Evolutionary conservation across 495 filamentous ascomycete species (phyloP).

Genomic region (Penicillium arizonense): DNA sequence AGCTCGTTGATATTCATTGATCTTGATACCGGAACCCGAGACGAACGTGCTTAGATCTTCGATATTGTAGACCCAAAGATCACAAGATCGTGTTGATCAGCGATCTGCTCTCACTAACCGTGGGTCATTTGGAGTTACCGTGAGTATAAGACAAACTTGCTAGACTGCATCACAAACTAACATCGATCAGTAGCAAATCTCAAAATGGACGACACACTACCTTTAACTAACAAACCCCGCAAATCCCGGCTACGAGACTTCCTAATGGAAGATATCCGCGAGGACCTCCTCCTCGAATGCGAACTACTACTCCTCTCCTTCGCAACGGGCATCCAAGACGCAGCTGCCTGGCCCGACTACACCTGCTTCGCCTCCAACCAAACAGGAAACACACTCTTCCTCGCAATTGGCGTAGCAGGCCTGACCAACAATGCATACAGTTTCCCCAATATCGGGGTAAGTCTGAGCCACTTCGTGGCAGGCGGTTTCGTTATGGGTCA

Average conservation of each 20-base stretch:
- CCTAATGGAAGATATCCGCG: slow-evolving; percentile 17
- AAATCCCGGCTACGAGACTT: slow-evolving; percentile 2
- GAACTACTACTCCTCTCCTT: slow-evolving; percentile 38
- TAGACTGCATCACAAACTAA: not conserved
- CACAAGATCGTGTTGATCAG: no score
- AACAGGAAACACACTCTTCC: slow-evolving; percentile 61
- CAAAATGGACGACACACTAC: not conserved
- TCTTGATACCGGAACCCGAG: no score
- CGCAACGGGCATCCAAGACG: slow-evolving; percentile 53
- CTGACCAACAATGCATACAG: slow-evolving; percentile 33
- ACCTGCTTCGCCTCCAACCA: slow-evolving; percentile 66
- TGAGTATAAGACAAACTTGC: not conserved
- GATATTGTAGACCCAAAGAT: no score
- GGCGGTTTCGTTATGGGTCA: slow-evolving; percentile 56
- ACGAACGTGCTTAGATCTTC: no score
- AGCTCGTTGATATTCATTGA: no score
- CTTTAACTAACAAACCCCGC: not conserved
- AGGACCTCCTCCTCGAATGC: slow-evolving; percentile 20
- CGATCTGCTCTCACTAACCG: no score
- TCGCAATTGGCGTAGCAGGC: slow-evolving; percentile 50
- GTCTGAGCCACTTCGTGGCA: slow-evolving; percentile 54
- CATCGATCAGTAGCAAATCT: not conserved
- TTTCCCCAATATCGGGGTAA: slow-evolving; percentile 50
- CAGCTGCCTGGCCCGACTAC: slow-evolving; percentile 59
- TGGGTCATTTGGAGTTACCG: no score